Evolutionary conservation across 768 basidiomycete genomes (phyloP), one percentile per base, ranked within the genome.

Genomic region (Krasilnikovozyma curviuscula): DNA sequence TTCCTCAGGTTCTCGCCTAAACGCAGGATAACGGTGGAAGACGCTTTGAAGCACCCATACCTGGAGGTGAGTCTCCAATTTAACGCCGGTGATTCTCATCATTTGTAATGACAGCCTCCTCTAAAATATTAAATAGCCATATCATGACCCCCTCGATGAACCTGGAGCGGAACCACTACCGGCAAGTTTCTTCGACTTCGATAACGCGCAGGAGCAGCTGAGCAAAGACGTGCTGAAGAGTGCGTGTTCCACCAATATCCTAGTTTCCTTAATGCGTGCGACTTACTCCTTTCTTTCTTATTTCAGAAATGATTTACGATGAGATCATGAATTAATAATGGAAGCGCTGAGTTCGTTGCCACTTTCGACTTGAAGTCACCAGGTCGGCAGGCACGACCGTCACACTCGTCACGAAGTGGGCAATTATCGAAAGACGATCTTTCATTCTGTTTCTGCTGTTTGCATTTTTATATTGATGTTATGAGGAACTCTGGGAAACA

Each of bases 11-110:
- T 50, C 43, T 44, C 42, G 8, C 91, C 93, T 21, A 89, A 88
- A 71, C 93, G 89, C 64, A 79, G 93, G 38, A 79, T 86, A 63
- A 85, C 85, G 0, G 85, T 89, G 34, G 89, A 95, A 61, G 78
- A 89, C 49, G 88, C 88, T 6, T 69, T 98, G 29, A 79, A 79
- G n/a, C 89, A 95, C 59, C 88, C 89, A 6, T 91, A 91, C 60
- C 72, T 91, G 12, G 84, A 86, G 63, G 30, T 46, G 32, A 38
- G 35, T 32, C 35, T 16, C 19, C n/a, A 40, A 19, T 19, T 30
- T 24, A 7, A 10, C 41, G 7, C 27, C 38, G 9, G 14, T 18
- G 5, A 14, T 23, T 41, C 18, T 7, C 29, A 7, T 9, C 7
- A 4, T 8, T 23, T 21, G 3, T 3, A 19, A 18, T 43, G 41